Evolutionary conservation across 1,139 yeast species (phyloP), one percentile per base, ranked within the genome.

Genomic region (Suhomyces atakaporum): DNA sequence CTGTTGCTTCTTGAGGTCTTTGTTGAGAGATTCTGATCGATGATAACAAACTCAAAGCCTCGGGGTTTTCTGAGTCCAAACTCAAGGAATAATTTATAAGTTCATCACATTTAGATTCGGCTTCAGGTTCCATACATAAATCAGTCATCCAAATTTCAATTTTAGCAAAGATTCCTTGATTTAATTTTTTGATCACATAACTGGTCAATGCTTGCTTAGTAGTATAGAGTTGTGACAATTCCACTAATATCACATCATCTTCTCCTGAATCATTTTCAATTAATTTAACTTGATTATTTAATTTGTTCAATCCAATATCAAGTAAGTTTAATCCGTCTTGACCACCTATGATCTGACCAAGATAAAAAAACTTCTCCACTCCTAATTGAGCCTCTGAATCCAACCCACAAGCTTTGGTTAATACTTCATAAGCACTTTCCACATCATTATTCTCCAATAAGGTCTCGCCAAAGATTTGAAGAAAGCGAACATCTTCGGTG

Each of bases 141-240:
- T 92, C 99, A 1, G 99, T 94, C 98, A 92, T 92, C 97, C 97
- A 92, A 43, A 94, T 87, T 62, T 92, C 99, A 51, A 92, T 84
- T 65, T 84, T 75, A 8, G 96, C 84, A 48, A 90, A 81, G 20
- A 88, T 69, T 0, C 94, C 96, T 54, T 81, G 85, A 47, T 84
- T 80, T 38, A 81, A 50, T 52, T 80, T 81, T 43, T 68, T 69
- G 35, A 73, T 54, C 20, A 84, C 58, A 49, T 76, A 71, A 24
- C 58, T 58, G 1, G 54, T 52, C 33, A 66, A 50, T 9, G 46
- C 40, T 22, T 42, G 50, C 47, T 64, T 47, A 5, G 61, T 51
- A 7, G 57, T 49, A 51, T 69, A 69, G 4, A 68, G 33, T 37
- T 46, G 42, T 25, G 55, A 42, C 47, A 53, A 47, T 43, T 56